phyloP scores from a whole-genome alignment of 192 early-diverging fungal genomes.

The Mortierella alpina region DNA sequence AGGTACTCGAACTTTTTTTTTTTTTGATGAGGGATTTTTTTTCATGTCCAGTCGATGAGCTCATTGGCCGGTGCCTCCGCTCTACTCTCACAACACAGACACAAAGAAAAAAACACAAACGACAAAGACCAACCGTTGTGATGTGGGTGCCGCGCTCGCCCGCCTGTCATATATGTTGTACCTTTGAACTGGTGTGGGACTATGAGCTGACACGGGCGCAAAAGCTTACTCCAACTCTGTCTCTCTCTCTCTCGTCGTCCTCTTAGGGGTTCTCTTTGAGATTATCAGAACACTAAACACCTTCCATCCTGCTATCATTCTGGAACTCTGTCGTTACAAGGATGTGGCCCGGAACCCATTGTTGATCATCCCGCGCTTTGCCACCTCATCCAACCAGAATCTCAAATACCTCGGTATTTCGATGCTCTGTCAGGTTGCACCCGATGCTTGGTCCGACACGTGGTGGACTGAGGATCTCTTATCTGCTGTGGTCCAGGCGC shows the following conservation, averaged over 20 bases:
- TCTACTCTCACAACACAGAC: neutral
- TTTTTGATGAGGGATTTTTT: slow-evolving; percentile 13
- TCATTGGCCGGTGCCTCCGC: slow-evolving; percentile 22
- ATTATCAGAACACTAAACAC: slow-evolving; percentile 37
- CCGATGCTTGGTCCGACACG: slow-evolving; percentile 44
- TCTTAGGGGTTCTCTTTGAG: slow-evolving; percentile 37
- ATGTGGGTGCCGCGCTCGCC: neutral
- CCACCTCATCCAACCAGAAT: slow-evolving; percentile 60
- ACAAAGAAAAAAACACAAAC: slow-evolving; percentile 1
- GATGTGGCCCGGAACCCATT: slow-evolving; percentile 45
- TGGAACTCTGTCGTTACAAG: slow-evolving; percentile 29
- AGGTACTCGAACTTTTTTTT: slow-evolving; percentile 15
- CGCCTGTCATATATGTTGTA: too few species aligned
- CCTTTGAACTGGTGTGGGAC: too few species aligned
- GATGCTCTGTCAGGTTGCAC: slow-evolving; percentile 49
- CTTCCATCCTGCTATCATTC: slow-evolving; percentile 34
- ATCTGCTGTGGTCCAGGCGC: slow-evolving; percentile 25
- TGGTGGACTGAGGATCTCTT: slow-evolving; percentile 47
- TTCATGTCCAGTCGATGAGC: slow-evolving; percentile 13
- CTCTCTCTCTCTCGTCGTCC: neutral
- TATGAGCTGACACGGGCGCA: too few species aligned
- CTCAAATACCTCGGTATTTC: slow-evolving; percentile 62
- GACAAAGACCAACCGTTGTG: neutral
- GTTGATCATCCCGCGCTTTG: slow-evolving; percentile 49
- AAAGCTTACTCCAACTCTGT: neutral